Evolutionary conservation across 177 flowering plant genomes (phyloP).

Genomic region (Tripterygium wilfordii): DNA sequence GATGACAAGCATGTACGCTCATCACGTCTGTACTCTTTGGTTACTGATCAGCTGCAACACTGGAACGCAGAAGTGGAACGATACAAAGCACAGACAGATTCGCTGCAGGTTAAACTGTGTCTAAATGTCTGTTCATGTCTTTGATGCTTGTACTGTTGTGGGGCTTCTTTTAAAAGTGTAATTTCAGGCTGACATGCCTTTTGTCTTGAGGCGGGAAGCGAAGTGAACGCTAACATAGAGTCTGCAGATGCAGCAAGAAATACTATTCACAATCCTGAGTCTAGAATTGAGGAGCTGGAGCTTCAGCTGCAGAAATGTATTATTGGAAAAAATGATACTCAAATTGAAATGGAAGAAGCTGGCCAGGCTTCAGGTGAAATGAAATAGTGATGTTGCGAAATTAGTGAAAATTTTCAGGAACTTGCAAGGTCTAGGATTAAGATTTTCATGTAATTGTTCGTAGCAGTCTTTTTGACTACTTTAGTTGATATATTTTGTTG

Average conservation of each 20-base stretch:
- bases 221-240: conserved; percentile 52
- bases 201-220: conserved; percentile 73
- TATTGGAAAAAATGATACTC: conserved; percentile 72
- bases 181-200: conserved; percentile 72
- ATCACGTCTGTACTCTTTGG: conserved; percentile 61
- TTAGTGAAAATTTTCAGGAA: too few species aligned
- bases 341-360: conserved; percentile 82
- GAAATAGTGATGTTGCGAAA: too few species aligned
- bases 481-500: too few species aligned
- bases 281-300: conserved; percentile 63
- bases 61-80: conserved; percentile 73
- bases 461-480: too few species aligned
- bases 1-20: conserved; percentile 64
- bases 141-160: conserved; percentile 3
- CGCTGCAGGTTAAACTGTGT: conserved; percentile 56
- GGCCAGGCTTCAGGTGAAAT: conserved; percentile 85
- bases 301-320: conserved; percentile 56
- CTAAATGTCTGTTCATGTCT: conserved; percentile 5
- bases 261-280: conserved; percentile 34
- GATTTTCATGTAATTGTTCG: too few species aligned
- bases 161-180: conserved; percentile 9
- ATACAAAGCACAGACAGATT: conserved; percentile 55
- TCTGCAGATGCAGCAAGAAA: conserved; percentile 53
- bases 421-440: too few species aligned
- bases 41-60: conserved; percentile 77